Evolutionary conservation across 202 grass and related monocot genomes (phyloP).

Genomic region (Brachypodium distachyon): DNA sequence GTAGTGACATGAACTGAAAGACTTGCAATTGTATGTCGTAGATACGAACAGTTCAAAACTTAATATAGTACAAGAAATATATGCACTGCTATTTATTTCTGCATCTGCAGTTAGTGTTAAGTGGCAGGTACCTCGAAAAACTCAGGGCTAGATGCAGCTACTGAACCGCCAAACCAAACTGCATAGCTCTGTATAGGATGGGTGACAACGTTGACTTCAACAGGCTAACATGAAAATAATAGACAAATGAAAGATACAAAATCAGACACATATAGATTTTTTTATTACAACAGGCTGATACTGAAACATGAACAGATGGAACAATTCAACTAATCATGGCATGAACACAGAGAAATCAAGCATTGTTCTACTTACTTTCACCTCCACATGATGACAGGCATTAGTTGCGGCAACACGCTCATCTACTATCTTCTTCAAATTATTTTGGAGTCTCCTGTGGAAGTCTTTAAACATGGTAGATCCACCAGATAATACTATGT

Average conservation of each 20-base stretch:
- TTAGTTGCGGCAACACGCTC: constrained; percentile 71
- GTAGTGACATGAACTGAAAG: background rate
- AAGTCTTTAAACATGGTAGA: constrained; percentile 95
- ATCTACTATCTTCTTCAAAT: constrained; percentile 95
- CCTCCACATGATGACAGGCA: constrained; percentile 58
- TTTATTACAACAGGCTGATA: background rate
- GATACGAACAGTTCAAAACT: too few relatives aligned
- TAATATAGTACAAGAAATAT: background rate
- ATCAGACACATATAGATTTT: background rate
- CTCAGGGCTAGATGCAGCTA: constrained; percentile 90
- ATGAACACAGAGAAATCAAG: constrained; percentile 3
- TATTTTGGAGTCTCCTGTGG: constrained; percentile 81
- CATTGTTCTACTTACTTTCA: constrained; percentile 58
- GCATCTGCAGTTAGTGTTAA: background rate
- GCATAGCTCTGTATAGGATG: constrained; percentile 92
- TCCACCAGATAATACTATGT: constrained; percentile 97
- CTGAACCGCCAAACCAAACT: constrained; percentile 96
- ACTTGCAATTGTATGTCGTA: background rate
- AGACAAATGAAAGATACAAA: constrained; percentile 18
- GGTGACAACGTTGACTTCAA: constrained; percentile 91
- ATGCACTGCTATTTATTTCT: background rate
- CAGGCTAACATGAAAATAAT: constrained; percentile 51
- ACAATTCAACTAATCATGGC: background rate
- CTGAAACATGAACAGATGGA: background rate
- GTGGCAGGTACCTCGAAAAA: constrained; percentile 59